These are phyloP conservation scores for Hanseniaspora clermontiae DNA, from an alignment of 805 yeast genomes.

Conservation along the genomic window DNA sequence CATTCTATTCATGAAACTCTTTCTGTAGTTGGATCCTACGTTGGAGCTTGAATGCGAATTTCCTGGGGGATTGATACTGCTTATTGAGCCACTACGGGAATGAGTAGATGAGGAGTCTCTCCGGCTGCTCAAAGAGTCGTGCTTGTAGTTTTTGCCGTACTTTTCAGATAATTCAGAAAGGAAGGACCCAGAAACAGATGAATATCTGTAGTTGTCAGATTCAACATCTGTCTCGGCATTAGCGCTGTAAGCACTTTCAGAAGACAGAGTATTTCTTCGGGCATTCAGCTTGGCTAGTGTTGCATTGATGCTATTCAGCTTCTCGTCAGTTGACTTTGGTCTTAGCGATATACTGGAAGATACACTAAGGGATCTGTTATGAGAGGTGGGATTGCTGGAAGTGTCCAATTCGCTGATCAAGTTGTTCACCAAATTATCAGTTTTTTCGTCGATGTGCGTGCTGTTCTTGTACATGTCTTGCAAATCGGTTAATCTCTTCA, in stretches of 20 bases:
- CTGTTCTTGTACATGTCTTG: constrained; percentile 55
- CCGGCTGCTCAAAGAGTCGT: not conserved
- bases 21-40: constrained; percentile 18
- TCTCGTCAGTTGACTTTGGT: constrained; percentile 3
- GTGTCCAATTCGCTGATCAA: not conserved
- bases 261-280: not conserved
- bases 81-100: not conserved
- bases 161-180: constrained; percentile 26
- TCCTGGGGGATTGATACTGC: not conserved
- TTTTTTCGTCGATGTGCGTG: constrained; percentile 31
- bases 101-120: not conserved
- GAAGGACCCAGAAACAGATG: constrained; percentile 19
- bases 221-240: constrained; percentile 12
- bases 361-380: not conserved
- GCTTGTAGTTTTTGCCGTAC: constrained; percentile 16
- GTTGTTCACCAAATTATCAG: constrained; percentile 1
- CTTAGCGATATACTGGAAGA: not conserved
- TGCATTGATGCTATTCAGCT: constrained; percentile 10
- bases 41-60: not conserved
- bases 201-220: constrained; percentile 10
- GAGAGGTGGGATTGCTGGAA: not conserved
- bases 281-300: constrained; percentile 9
- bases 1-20: constrained; percentile 24
- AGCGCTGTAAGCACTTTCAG: not conserved
- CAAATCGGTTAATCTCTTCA: constrained; percentile 58